A percentile compares a stretch with the other conserved stretches of the same genome.
These are phyloP conservation scores for Starmerella davenportii DNA, from an alignment of 805 yeast genomes.

Conservation along the genomic window DNA sequence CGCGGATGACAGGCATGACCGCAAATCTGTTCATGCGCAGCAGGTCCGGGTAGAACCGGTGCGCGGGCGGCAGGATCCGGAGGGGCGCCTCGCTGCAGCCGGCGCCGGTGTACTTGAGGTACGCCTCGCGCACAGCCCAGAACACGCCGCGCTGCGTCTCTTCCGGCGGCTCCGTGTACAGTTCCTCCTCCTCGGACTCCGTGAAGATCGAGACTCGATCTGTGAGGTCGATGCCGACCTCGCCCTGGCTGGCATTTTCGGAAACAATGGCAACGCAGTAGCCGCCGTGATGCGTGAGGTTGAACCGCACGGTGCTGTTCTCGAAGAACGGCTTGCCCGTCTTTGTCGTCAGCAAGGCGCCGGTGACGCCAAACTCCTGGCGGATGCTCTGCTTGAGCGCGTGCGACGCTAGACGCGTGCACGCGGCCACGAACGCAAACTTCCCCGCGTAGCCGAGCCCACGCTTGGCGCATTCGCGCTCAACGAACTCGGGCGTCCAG, in stretches of 20 bases:
- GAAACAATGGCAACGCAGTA: slow-evolving; percentile 12
- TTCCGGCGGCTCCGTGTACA: slow-evolving; percentile 7
- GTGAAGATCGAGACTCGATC: slow-evolving; percentile 7
- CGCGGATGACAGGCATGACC: slow-evolving; percentile 11
- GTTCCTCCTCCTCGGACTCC: slow-evolving; percentile 2
- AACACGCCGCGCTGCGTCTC: slow-evolving; percentile 5
- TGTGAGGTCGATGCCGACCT: slow-evolving; percentile 16
- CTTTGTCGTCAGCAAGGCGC: not conserved
- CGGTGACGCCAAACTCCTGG: slow-evolving; percentile 2
- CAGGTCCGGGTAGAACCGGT: slow-evolving; percentile 8
- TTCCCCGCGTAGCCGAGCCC: slow-evolving; percentile 5
- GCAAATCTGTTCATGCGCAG: not conserved
- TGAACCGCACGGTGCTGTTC: slow-evolving; percentile 7
- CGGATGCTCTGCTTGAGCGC: slow-evolving; percentile 9
- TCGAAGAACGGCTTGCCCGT: slow-evolving; percentile 13
- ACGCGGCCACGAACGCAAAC: slow-evolving; percentile 4
- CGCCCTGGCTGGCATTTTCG: not conserved
- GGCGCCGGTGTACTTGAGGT: slow-evolving; percentile 14
- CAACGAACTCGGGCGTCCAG: slow-evolving; percentile 8
- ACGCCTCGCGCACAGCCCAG: slow-evolving; percentile 19
- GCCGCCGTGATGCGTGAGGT: slow-evolving; percentile 11
- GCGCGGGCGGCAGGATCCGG: slow-evolving; percentile 7
- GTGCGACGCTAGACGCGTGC: slow-evolving; percentile 9
- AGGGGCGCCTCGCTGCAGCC: slow-evolving; percentile 10
- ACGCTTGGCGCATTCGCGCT: slow-evolving; percentile 3